A percentile compares a stretch with the other conserved stretches of the same genome.
phyloP scores from a whole-genome alignment of 2,329 filamentous ascomycete genomes.

The Plectosphaerella plurivora region DNA sequence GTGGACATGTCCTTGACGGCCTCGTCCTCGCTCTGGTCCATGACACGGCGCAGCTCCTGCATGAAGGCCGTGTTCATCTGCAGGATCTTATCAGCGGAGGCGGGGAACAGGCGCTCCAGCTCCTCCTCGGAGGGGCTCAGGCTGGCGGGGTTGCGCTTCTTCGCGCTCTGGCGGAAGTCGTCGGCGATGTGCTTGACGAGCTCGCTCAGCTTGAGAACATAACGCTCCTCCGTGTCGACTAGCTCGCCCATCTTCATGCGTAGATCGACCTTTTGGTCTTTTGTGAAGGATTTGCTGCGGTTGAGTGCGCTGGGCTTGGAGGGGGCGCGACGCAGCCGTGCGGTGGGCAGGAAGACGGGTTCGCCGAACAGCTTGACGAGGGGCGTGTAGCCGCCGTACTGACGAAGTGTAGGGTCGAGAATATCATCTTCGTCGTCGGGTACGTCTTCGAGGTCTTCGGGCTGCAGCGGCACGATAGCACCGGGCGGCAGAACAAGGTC shows the following conservation, averaged over 20 bases:
- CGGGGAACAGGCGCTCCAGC: slow-evolving; percentile 74
- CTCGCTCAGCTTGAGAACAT: slow-evolving; percentile 82
- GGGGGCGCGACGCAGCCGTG: slow-evolving; percentile 76
- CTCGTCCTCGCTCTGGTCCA: slow-evolving; percentile 80
- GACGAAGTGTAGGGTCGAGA: slow-evolving; percentile 57
- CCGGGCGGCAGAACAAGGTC: slow-evolving; percentile 82
- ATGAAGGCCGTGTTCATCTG: slow-evolving; percentile 79
- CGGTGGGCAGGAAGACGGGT: slow-evolving; percentile 80
- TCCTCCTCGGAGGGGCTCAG: slow-evolving; percentile 69
- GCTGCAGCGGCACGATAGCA: slow-evolving; percentile 62
- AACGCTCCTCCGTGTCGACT: slow-evolving; percentile 89
- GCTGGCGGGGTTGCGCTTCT: slow-evolving; percentile 52
- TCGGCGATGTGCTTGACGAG: slow-evolving; percentile 76
- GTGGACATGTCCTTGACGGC: slow-evolving; percentile 72
- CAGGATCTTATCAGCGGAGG: slow-evolving; percentile 74
- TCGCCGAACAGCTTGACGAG: slow-evolving; percentile 78
- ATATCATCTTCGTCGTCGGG: slow-evolving; percentile 62
- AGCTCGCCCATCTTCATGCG: slow-evolving; percentile 87
- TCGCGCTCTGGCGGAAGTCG: slow-evolving; percentile 71
- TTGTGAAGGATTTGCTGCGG: slow-evolving; percentile 70
- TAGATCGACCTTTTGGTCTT: slow-evolving; percentile 77
- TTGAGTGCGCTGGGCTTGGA: slow-evolving; percentile 81
- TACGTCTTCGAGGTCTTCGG: slow-evolving; percentile 55
- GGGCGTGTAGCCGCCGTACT: slow-evolving; percentile 74
- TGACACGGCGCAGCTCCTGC: slow-evolving; percentile 66